These are phyloP conservation scores for Gossypium herbaceum DNA, from an alignment of 345 rosid genomes.

Conservation along the genomic window DNA sequence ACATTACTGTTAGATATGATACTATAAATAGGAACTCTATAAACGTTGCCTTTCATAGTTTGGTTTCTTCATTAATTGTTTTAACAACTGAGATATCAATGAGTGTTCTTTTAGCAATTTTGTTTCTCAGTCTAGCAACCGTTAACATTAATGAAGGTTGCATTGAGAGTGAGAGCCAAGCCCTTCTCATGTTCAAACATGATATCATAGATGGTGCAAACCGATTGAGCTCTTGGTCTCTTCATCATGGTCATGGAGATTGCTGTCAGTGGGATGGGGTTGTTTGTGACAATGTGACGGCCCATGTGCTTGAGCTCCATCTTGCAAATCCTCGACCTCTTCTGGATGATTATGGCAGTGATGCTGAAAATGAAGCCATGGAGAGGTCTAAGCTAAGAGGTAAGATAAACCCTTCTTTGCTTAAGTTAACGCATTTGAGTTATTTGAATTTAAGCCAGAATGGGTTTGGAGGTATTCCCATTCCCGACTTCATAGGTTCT, in stretches of 20 bases:
- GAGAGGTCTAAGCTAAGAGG: constrained; percentile 21
- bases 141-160: constrained; percentile 9
- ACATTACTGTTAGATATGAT: neutral
- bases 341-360: neutral
- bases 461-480: constrained; percentile 22
- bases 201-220: constrained; percentile 22
- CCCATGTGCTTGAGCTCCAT: constrained; percentile 14
- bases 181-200: constrained; percentile 28
- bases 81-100: neutral
- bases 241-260: neutral
- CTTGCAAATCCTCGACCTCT: constrained; percentile 7
- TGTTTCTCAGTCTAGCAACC: neutral
- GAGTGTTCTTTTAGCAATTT: neutral
- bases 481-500: constrained; percentile 28
- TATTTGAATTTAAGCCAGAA: constrained; percentile 32
- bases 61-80: neutral
- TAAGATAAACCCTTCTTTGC: constrained; percentile 28
- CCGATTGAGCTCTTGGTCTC: constrained; percentile 25
- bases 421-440: constrained; percentile 10
- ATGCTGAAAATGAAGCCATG: neutral
- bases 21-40: neutral
- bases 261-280: constrained; percentile 29
- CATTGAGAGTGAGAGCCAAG: constrained; percentile 19
- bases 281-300: constrained; percentile 16
- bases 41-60: no score